Conservation (phyloP, 192 early-diverging fungal genomes). For the Coemansia sp. region DNA sequence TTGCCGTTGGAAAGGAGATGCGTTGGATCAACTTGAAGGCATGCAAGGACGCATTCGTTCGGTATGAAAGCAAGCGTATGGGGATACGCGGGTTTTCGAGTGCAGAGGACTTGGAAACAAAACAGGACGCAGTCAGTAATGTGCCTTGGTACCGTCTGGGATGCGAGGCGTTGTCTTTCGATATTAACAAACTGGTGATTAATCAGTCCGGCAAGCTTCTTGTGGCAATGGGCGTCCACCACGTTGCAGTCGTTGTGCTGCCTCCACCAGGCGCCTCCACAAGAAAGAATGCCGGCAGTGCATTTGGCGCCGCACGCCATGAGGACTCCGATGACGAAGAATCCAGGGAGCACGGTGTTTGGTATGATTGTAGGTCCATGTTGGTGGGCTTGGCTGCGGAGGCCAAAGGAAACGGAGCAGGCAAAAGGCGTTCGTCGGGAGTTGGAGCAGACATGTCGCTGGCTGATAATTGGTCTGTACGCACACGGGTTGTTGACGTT, state of each 20-base stretch:
- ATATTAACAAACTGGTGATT: slow-evolving; percentile 58
- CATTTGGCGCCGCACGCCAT: slow-evolving; percentile 33
- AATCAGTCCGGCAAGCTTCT: slow-evolving; percentile 64
- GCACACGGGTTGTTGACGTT: slow-evolving; percentile 62
- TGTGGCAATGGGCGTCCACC: slow-evolving; percentile 60
- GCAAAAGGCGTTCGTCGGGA: slow-evolving; percentile 18
- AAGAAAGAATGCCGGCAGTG: slow-evolving; percentile 22
- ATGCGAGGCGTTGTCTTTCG: slow-evolving; percentile 55
- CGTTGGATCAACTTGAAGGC: slow-evolving; percentile 63
- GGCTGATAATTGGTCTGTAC: slow-evolving; percentile 31
- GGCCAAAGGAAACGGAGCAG: not conserved
- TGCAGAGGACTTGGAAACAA: slow-evolving; percentile 5
- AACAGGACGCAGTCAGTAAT: slow-evolving; percentile 28
- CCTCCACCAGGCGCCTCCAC: slow-evolving; percentile 50
- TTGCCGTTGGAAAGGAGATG: slow-evolving; percentile 60
- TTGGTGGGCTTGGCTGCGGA: slow-evolving; percentile 16
- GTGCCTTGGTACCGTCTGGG: slow-evolving; percentile 47
- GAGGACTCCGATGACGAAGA: slow-evolving; percentile 17
- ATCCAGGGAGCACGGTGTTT: slow-evolving; percentile 5
- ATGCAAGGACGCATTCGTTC: slow-evolving; percentile 63
- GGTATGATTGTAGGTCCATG: slow-evolving; percentile 47
- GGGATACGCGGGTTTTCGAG: slow-evolving; percentile 12
- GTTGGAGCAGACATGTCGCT: slow-evolving; percentile 21
- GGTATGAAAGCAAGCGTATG: slow-evolving; percentile 36
- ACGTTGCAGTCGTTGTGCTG: slow-evolving; percentile 61